A percentile compares a stretch with the other conserved stretches of the same genome.
Evolutionary conservation across 345 rosid species (phyloP).

Genomic region (Populus pruinosa): DNA sequence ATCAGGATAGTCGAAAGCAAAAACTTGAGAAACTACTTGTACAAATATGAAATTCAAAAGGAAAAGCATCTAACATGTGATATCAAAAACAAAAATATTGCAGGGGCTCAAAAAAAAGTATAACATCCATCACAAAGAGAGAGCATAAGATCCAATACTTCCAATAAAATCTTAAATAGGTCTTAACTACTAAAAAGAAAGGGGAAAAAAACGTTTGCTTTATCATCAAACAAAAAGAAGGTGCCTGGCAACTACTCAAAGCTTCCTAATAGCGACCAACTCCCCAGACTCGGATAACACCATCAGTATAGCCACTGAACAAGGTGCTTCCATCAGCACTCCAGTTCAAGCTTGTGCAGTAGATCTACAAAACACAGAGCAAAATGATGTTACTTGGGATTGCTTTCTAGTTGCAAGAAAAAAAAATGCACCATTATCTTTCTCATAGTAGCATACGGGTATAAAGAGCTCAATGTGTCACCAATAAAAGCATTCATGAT

Average conservation of each 20-base stretch:
- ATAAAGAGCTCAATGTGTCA: neutral
- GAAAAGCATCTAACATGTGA: neutral
- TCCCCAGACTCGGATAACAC: constrained; percentile 97
- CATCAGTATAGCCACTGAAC: constrained; percentile 94
- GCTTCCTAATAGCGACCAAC: constrained; percentile 48
- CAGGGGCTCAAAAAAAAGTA: neutral
- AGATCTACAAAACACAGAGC: constrained; percentile 46
- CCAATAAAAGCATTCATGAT: neutral
- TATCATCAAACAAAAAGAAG: neutral
- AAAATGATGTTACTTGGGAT: neutral
- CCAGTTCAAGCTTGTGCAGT: constrained; percentile 94
- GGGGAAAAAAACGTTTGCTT: neutral
- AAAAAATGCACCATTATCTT: neutral
- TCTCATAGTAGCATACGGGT: neutral
- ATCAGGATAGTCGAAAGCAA: neutral
- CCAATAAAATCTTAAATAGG: constrained; percentile 9
- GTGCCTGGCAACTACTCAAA: neutral
- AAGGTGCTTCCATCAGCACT: constrained; percentile 87
- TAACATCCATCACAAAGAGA: constrained; percentile 6
- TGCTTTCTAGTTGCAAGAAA: neutral
- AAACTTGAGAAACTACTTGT: neutral
- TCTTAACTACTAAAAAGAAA: neutral
- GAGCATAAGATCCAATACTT: constrained; percentile 7
- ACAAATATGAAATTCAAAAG: neutral
- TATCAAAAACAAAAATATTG: neutral